These are phyloP conservation scores for Acanthamoeba triangularis DNA, from an alignment of 208 protist genomes.

Conservation along the genomic window DNA sequence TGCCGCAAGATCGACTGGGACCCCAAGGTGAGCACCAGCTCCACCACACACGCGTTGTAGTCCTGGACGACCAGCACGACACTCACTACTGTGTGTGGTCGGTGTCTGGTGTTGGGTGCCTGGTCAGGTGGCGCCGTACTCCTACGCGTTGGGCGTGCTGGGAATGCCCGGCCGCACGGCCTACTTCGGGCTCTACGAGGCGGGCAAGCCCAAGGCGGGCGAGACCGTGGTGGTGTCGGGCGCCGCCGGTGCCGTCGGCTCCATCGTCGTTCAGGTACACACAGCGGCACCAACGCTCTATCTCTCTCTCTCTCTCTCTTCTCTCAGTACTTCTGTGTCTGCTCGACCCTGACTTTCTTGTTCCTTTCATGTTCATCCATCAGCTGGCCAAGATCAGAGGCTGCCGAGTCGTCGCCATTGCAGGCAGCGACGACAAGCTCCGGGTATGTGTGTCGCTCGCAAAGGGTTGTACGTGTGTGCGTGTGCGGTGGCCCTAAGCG, in stretches of 20 bases:
- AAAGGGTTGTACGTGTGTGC: neutral
- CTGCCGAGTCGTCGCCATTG: slow-evolving; percentile 82
- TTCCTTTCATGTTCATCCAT: too few species aligned
- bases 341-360: too few species aligned
- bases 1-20: slow-evolving; percentile 58
- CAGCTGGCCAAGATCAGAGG: slow-evolving; percentile 79
- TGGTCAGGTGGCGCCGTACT: slow-evolving; percentile 66
- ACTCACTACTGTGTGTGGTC: neutral
- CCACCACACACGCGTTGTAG: too few species aligned
- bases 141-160: slow-evolving; percentile 56
- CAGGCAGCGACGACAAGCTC: slow-evolving; percentile 83
- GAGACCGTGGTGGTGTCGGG: slow-evolving; percentile 87
- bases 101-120: neutral
- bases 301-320: too few species aligned
- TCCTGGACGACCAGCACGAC: neutral
- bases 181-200: slow-evolving; percentile 73
- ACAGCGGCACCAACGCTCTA: neutral
- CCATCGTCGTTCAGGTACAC: slow-evolving; percentile 74
- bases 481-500: slow-evolving; percentile 48
- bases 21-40: slow-evolving; percentile 49
- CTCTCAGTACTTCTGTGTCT: too few species aligned
- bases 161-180: slow-evolving; percentile 74
- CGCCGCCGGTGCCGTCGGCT: slow-evolving; percentile 85
- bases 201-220: slow-evolving; percentile 80
- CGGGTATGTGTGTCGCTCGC: neutral